These are phyloP conservation scores for Aspergillus ibericus DNA, from an alignment of 2,329 filamentous ascomycete species.

Conservation along the genomic window DNA sequence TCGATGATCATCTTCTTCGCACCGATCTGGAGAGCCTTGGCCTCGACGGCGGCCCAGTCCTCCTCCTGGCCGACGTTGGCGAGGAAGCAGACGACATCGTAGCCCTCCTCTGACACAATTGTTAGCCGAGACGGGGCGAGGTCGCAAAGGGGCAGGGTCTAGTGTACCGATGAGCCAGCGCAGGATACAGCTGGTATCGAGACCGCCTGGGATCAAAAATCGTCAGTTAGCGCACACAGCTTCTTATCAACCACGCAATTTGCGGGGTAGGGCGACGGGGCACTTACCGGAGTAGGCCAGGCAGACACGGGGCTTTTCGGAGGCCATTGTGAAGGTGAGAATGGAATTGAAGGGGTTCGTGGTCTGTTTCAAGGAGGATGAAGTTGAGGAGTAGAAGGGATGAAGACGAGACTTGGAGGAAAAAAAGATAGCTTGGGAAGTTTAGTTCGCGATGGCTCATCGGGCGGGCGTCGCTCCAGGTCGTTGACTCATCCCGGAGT, in stretches of 20 bases:
- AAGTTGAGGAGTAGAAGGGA: not conserved
- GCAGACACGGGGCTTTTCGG: slow-evolving; percentile 21
- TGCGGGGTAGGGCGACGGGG: not conserved
- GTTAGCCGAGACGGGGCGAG: not conserved
- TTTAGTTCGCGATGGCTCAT: not conserved
- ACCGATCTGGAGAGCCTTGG: slow-evolving; percentile 70
- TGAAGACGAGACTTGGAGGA: not conserved
- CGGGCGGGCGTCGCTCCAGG: not conserved
- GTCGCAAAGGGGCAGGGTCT: not conserved
- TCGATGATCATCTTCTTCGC: slow-evolving; percentile 64
- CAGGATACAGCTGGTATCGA: slow-evolving; percentile 44
- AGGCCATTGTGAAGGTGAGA: slow-evolving; percentile 11
- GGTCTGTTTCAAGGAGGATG: not conserved
- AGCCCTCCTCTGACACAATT: slow-evolving; percentile 13
- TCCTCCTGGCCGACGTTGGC: slow-evolving; percentile 76
- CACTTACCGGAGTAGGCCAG: slow-evolving; percentile 26
- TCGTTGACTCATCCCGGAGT: not conserved
- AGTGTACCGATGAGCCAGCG: slow-evolving; percentile 17
- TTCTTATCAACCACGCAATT: not conserved
- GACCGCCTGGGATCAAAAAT: slow-evolving; percentile 33
- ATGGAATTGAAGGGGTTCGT: not conserved
- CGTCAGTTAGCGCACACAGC: slow-evolving; percentile 5
- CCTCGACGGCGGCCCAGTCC: slow-evolving; percentile 70
- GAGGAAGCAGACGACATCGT: slow-evolving; percentile 22
- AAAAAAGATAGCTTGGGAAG: not conserved